Conservation (phyloP, 2,329 filamentous ascomycete species). For the Fusarium albidum region DNA sequence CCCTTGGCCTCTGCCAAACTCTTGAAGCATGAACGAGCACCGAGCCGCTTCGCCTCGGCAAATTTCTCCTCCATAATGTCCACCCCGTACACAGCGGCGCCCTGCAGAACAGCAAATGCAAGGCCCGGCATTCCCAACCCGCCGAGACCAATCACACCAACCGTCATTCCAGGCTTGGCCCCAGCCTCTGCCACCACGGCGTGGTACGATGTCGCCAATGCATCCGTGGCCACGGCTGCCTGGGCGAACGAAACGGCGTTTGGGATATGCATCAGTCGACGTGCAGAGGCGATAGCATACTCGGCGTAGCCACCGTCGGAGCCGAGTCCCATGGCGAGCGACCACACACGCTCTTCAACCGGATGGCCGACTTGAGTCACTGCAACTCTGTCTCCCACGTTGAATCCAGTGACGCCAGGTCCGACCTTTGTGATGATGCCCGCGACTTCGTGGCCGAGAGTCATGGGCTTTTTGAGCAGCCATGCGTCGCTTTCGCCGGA, state of each 20-base stretch:
- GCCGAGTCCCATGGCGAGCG: slow-evolving; percentile 2
- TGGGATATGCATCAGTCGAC: slow-evolving; percentile 1
- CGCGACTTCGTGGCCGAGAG: slow-evolving; percentile 12
- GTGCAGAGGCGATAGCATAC: neutral
- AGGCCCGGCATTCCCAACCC: slow-evolving; percentile 9
- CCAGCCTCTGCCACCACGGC: neutral
- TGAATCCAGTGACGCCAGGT: neutral
- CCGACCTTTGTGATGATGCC: slow-evolving; percentile 9
- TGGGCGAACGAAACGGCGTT: slow-evolving; percentile 5
- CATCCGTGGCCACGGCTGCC: slow-evolving; percentile 14
- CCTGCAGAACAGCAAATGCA: neutral
- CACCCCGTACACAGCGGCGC: slow-evolving; percentile 9
- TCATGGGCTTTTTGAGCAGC: slow-evolving; percentile 5
- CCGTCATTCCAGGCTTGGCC: neutral
- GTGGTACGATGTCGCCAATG: slow-evolving; percentile 8
- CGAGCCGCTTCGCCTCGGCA: neutral
- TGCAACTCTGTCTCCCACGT: slow-evolving; percentile 4
- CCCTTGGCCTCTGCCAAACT: neutral
- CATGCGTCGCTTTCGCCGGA: neutral
- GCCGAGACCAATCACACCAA: slow-evolving; percentile 11
- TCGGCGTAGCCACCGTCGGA: slow-evolving; percentile 15
- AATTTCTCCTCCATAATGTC: slow-evolving; percentile 12
- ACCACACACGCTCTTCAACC: neutral
- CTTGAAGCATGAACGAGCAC: slow-evolving; percentile 1
- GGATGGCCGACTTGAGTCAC: slow-evolving; percentile 6